These are phyloP conservation scores for Neurospora sublineolata DNA, from an alignment of 495 filamentous ascomycete species.

Conservation along the genomic window DNA sequence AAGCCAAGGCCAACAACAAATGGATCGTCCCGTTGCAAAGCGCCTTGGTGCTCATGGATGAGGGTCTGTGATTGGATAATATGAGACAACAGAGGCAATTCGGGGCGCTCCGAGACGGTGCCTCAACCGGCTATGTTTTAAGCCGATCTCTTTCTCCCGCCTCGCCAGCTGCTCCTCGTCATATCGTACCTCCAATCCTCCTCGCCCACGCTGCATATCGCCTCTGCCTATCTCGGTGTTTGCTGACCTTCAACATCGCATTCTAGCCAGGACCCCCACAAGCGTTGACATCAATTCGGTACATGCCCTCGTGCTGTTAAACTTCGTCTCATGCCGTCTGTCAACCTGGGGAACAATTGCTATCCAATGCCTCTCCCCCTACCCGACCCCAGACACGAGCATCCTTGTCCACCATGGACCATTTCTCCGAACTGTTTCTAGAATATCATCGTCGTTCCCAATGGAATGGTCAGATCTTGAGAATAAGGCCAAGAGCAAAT, in stretches of 20 bases:
- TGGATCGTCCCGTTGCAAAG: background rate
- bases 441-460: background rate
- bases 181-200: background rate
- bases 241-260: background rate
- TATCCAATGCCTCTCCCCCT: background rate
- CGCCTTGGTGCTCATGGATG: background rate
- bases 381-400: background rate
- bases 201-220: background rate
- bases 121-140: background rate
- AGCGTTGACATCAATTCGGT: background rate
- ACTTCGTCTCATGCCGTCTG: background rate
- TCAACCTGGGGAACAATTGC: background rate
- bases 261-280: background rate
- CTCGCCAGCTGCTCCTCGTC: background rate
- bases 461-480: background rate
- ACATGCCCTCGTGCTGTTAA: background rate
- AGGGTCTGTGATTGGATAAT: conserved; percentile 8
- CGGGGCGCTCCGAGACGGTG: background rate
- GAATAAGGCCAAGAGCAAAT: background rate
- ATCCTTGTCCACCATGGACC: background rate
- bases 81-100: background rate
- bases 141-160: background rate
- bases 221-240: background rate
- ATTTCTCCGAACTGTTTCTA: background rate
- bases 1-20: background rate